Evolutionary conservation across 164 flowering plant genomes (phyloP), one percentile per base, ranked within the genome.

Genomic region (Platanus orientalis): DNA sequence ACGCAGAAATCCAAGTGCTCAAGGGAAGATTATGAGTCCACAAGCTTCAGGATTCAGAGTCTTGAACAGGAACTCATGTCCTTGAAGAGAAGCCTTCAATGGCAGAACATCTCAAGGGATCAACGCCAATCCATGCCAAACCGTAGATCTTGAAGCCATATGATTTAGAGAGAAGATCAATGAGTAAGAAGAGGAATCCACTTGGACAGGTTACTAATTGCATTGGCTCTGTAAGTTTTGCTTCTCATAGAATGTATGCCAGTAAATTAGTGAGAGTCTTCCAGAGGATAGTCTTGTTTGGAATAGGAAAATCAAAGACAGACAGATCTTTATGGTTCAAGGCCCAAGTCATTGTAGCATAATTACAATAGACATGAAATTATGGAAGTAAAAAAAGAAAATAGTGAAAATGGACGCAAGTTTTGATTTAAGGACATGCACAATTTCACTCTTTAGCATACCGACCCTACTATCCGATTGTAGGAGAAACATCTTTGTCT

Each of bases 11-110:
- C n/a, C n/a, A n/a, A n/a, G n/a, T n/a, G n/a, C 27, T 71, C 83
- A n/a, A 78, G 63, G 40, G 79, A 79, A 51, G 89, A 89, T 20
- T 86, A 76, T 34, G 96, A 92, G 69, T 90, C 93, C n/a, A 85
- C 96, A 21, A 88, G 96, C 77, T 88, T 90, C 68, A 83, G 98
- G 69, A 81, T 92, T 73, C 96, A 88, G 69, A 84, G 60, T 66
- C 88, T 92, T n/a, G 98, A 90, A 66, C 80, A 84, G 61, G 91
- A 92, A 60, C 86, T 89, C 61, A 32, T 73, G 61, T 79, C 91
- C 29, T 67, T 92, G 65, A 92, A 90, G 75, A 83, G 53, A 57
- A 88, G 62, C 68, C 84, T 92, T 32, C 84, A 77, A 27, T 58
- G 60, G 70, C 79, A 83, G 58, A 79, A 62, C 17, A 57, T 51